Evolutionary conservation across 768 basidiomycete genomes (phyloP).

Genomic region (Pleurotus pulmonarius): DNA sequence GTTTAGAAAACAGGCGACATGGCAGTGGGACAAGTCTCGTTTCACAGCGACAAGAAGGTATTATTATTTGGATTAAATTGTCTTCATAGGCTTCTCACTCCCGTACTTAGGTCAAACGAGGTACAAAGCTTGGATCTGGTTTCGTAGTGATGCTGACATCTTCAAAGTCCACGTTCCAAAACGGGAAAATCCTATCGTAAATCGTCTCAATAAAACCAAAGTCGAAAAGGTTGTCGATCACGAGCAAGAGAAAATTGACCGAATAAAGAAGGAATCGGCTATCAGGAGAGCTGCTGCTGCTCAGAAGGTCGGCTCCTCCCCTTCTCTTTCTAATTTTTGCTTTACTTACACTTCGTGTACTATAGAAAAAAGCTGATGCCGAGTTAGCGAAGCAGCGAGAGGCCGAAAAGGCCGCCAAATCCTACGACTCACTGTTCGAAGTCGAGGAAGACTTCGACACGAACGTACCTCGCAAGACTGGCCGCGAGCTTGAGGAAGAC

Average conservation of each 20-base stretch:
- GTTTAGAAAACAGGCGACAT: constrained; percentile 87
- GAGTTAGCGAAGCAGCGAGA: constrained; percentile 74
- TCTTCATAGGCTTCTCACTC: not conserved
- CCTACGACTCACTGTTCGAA: constrained; percentile 78
- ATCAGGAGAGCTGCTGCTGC: constrained; percentile 56
- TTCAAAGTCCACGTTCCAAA: constrained; percentile 66
- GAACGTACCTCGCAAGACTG: constrained; percentile 48
- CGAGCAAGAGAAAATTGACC: constrained; percentile 81
- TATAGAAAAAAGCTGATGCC: constrained; percentile 73
- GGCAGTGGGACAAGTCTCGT: constrained; percentile 95
- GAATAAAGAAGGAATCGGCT: constrained; percentile 74
- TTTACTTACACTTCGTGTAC: not conserved
- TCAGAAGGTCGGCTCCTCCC: constrained; percentile 50
- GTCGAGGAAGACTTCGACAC: constrained; percentile 46
- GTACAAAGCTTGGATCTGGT: not conserved
- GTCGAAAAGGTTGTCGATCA: constrained; percentile 82
- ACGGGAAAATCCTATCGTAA: constrained; percentile 87
- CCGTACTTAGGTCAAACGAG: constrained; percentile 10
- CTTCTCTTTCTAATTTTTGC: not conserved
- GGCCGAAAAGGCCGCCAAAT: constrained; percentile 83
- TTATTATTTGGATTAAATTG: constrained; percentile 10
- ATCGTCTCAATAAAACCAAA: constrained; percentile 93
- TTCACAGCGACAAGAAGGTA: constrained; percentile 87
- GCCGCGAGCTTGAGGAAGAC: constrained; percentile 79
- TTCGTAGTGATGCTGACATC: not conserved